Evolutionary conservation across 495 filamentous ascomycete genomes (phyloP).

Genomic region (Staphylotrichum tortipilum): DNA sequence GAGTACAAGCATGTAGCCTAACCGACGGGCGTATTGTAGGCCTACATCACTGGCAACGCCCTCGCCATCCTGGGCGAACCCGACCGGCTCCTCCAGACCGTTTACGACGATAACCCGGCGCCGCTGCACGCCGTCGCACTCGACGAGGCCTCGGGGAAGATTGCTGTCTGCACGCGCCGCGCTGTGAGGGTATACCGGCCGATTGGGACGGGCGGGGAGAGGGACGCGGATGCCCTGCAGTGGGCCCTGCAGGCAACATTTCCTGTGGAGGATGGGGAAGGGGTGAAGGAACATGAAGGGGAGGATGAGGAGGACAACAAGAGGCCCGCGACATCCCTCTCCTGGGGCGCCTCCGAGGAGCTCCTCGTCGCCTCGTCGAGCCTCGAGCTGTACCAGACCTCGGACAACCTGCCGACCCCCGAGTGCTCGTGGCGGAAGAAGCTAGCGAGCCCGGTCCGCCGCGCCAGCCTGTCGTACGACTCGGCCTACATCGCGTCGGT

Average conservation of each 20-base stretch:
- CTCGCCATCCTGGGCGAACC: slow-evolving; percentile 72
- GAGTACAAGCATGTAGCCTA: not conserved
- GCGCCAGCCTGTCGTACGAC: slow-evolving; percentile 78
- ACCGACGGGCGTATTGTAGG: slow-evolving; percentile 36
- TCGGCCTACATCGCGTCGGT: slow-evolving; percentile 76
- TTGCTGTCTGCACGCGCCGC: slow-evolving; percentile 61
- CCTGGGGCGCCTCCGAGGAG: slow-evolving; percentile 79
- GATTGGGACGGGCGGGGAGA: slow-evolving; percentile 44
- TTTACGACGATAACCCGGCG: slow-evolving; percentile 72
- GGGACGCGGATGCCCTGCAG: slow-evolving; percentile 54
- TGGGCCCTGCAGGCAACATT: slow-evolving; percentile 44
- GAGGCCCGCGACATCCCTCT: slow-evolving; percentile 51
- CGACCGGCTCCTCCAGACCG: slow-evolving; percentile 74
- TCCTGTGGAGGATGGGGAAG: slow-evolving; percentile 14
- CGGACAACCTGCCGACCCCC: slow-evolving; percentile 29
- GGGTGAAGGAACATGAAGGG: not conserved
- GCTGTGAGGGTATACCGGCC: slow-evolving; percentile 72
- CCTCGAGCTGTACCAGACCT: slow-evolving; percentile 62
- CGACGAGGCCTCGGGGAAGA: slow-evolving; percentile 75
- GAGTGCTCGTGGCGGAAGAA: slow-evolving; percentile 61
- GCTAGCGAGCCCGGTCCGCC: slow-evolving; percentile 64
- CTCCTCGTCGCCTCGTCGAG: slow-evolving; percentile 65
- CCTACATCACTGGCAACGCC: slow-evolving; percentile 82
- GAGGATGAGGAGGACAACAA: not conserved
- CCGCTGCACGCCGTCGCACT: slow-evolving; percentile 65